Percentiles rank a stretch among this genome's conserved stretches.
phyloP scores from a whole-genome alignment of 768 basidiomycete genomes.

The Tremella fuciformis region DNA sequence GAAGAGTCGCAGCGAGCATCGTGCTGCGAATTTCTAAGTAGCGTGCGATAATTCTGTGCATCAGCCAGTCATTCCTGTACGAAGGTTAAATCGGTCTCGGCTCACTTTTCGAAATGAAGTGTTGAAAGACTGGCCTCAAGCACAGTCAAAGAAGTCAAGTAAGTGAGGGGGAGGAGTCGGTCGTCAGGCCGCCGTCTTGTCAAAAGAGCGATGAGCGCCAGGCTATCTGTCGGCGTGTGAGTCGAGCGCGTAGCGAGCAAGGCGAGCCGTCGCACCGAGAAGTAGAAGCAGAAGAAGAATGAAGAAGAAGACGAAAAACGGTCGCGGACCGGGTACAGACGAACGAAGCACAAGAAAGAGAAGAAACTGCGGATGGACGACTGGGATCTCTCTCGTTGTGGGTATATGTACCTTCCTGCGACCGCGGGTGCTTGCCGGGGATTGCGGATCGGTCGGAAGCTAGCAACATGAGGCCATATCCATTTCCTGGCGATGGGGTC shows the following conservation, averaged over 20 bases:
- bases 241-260: not conserved
- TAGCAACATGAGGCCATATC: no score
- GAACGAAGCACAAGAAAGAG: no score
- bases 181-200: constrained; percentile 3
- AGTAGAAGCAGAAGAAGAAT: not conserved
- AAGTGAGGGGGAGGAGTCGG: not conserved
- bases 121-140: not conserved
- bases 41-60: not conserved
- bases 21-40: not conserved
- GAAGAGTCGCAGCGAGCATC: constrained; percentile 5
- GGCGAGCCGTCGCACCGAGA: not conserved
- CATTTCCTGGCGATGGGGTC: no score
- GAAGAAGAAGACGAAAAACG: not conserved
- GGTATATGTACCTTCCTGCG: no score
- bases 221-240: constrained; percentile 7
- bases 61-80: not conserved
- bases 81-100: not conserved
- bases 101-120: not conserved
- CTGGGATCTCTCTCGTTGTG: no score
- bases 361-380: no score
- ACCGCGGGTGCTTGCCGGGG: no score
- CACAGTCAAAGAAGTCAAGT: not conserved
- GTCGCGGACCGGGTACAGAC: no score
- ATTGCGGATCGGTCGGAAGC: no score
- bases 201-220: constrained; percentile 6